Conservation (phyloP, 1,284 basidiomycete species). For the Psilocybe mexicana region DNA sequence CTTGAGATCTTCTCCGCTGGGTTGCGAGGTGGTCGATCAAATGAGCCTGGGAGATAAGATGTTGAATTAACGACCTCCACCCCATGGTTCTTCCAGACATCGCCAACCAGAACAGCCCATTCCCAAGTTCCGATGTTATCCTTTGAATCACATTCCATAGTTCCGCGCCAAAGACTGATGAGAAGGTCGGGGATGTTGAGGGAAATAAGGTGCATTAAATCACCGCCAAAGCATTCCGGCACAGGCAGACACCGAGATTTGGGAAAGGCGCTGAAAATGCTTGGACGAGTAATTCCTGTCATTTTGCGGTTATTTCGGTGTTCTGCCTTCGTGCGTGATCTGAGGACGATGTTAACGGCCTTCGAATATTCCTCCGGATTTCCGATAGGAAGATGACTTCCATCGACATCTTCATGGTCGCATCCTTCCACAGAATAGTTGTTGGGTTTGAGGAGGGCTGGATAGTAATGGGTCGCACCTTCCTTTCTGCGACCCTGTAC, state of each 20-base stretch:
- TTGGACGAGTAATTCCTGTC: slow-evolving; percentile 23
- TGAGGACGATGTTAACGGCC: slow-evolving; percentile 14
- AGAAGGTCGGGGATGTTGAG: slow-evolving; percentile 16
- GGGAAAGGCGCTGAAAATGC: slow-evolving; percentile 16
- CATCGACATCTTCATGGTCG: slow-evolving; percentile 30
- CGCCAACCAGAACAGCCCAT: slow-evolving; percentile 31
- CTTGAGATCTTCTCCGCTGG: slow-evolving; percentile 35
- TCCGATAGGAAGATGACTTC: background rate
- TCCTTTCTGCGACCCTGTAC: slow-evolving; percentile 31
- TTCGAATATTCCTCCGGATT: background rate
- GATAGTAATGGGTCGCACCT: slow-evolving; percentile 27
- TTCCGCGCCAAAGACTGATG: slow-evolving; percentile 19
- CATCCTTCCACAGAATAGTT: slow-evolving; percentile 31
- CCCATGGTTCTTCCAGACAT: slow-evolving; percentile 34
- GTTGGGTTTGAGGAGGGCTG: slow-evolving; percentile 25
- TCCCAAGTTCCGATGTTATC: slow-evolving; percentile 30
- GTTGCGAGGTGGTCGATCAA: slow-evolving; percentile 35
- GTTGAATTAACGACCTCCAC: slow-evolving; percentile 23
- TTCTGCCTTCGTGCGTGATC: slow-evolving; percentile 12
- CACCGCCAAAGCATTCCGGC: slow-evolving; percentile 17
- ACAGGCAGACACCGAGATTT: slow-evolving; percentile 10
- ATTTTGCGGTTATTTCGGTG: slow-evolving; percentile 17
- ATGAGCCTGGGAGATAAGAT: slow-evolving; percentile 32
- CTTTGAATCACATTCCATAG: slow-evolving; percentile 17
- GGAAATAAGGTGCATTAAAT: slow-evolving; percentile 20